Evolutionary conservation across 805 yeast species (phyloP).

Genomic region (Cyberlindnera misumaiensis): DNA sequence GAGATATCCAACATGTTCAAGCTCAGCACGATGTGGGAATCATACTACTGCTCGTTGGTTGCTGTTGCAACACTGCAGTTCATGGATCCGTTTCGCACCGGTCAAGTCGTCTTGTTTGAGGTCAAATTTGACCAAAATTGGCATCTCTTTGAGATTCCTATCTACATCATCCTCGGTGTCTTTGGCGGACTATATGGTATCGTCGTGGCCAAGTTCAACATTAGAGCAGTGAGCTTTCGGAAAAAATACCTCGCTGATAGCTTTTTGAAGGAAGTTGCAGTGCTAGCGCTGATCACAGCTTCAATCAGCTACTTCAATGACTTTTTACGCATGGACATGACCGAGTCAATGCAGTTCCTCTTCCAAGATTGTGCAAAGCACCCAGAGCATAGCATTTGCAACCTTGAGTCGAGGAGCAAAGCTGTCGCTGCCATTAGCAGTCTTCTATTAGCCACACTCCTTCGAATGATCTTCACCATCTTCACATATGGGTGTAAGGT

Average conservation of each 20-base stretch:
- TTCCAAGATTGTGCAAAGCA: slow-evolving; percentile 67
- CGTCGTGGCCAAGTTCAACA: slow-evolving; percentile 65
- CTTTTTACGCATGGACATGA: slow-evolving; percentile 83
- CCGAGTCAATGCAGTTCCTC: slow-evolving; percentile 85
- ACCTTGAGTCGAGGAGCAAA: slow-evolving; percentile 27
- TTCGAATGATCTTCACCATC: slow-evolving; percentile 66
- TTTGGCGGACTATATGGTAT: slow-evolving; percentile 93
- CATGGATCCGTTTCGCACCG: slow-evolving; percentile 88
- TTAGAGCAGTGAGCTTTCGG: slow-evolving; percentile 70
- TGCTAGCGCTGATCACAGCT: slow-evolving; percentile 64
- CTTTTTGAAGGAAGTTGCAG: slow-evolving; percentile 66
- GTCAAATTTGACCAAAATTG: slow-evolving; percentile 84
- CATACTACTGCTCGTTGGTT: slow-evolving; percentile 83
- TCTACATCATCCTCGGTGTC: slow-evolving; percentile 70
- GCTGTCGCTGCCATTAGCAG: slow-evolving; percentile 38
- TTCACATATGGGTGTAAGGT: slow-evolving; percentile 89
- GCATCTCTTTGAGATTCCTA: slow-evolving; percentile 80
- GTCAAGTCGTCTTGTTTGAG: slow-evolving; percentile 88
- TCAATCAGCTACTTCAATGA: slow-evolving; percentile 76
- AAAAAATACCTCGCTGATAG: slow-evolving; percentile 50
- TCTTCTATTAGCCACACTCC: slow-evolving; percentile 60
- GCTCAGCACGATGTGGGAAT: slow-evolving; percentile 79
- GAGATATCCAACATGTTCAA: slow-evolving; percentile 76
- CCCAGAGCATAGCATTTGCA: slow-evolving; percentile 34
- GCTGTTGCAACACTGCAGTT: slow-evolving; percentile 78